A percentile compares a stretch with the other conserved stretches of the same genome.
These are phyloP conservation scores for Apophysomyces variabilis DNA, from an alignment of 371 early-diverging fungal genomes.

Conservation along the genomic window DNA sequence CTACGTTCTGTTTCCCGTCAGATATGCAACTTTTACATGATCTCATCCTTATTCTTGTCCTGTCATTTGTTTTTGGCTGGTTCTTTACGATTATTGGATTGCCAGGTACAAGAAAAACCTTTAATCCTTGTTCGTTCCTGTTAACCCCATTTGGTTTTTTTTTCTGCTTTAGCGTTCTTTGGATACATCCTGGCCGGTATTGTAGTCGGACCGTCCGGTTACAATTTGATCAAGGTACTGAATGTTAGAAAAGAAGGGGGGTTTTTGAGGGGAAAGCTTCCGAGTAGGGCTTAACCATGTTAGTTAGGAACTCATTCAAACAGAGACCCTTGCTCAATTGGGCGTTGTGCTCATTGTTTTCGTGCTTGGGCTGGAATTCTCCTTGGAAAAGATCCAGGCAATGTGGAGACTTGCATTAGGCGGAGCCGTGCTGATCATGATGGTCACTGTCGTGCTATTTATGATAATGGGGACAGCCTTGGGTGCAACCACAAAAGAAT, in stretches of 20 bases:
- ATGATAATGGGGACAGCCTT: constrained; percentile 43
- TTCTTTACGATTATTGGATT: constrained; percentile 50
- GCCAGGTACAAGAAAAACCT: constrained; percentile 33
- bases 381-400: constrained; percentile 53
- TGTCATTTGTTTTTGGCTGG: constrained; percentile 52
- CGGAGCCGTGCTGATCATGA: constrained; percentile 52
- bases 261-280: constrained; percentile 10
- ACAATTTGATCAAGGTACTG: constrained; percentile 54
- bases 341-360: constrained; percentile 66
- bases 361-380: constrained; percentile 67
- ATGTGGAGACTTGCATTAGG: constrained; percentile 60
- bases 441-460: constrained; percentile 47
- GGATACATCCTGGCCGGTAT: constrained; percentile 68
- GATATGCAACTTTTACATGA: constrained; percentile 62
- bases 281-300: constrained; percentile 9
- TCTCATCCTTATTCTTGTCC: constrained; percentile 53
- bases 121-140: not conserved
- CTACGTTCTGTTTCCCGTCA: constrained; percentile 11
- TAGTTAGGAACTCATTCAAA: constrained; percentile 53
- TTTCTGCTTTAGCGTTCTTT: constrained; percentile 49
- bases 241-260: not conserved
- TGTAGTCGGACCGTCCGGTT: constrained; percentile 56
- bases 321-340: constrained; percentile 60
- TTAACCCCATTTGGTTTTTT: not conserved
- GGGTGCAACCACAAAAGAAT: constrained; percentile 47